Evolutionary conservation across 805 yeast genomes (phyloP).

Genomic region (Barnettozyma populi): DNA sequence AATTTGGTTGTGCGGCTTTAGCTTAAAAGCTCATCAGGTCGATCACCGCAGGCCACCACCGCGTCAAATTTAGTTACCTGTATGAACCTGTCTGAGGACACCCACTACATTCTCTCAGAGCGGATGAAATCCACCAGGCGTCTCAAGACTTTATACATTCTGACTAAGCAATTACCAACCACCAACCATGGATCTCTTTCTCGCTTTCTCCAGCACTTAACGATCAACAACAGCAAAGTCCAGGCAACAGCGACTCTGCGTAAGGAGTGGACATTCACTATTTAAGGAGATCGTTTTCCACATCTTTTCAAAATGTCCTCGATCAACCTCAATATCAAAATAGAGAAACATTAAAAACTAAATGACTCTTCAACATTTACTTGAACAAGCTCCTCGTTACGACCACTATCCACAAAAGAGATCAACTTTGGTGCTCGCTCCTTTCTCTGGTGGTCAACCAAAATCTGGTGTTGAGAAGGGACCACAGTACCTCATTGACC

Average conservation of each 20-base stretch:
- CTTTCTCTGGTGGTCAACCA: slow-evolving; percentile 95
- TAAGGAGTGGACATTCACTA: not conserved
- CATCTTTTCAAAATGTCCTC: not conserved
- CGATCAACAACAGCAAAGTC: slow-evolving; percentile 4
- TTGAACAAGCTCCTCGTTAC: slow-evolving; percentile 30
- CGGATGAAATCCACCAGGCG: too few relatives aligned
- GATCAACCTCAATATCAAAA: not conserved
- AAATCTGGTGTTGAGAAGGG: slow-evolving; percentile 92
- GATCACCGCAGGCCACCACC: too few relatives aligned
- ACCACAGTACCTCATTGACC: slow-evolving; percentile 71
- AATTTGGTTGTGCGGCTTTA: too few relatives aligned
- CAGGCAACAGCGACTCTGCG: slow-evolving; percentile 1
- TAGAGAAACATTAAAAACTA: not conserved
- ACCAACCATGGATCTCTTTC: not conserved
- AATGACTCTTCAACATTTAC: not conserved
- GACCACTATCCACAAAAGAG: slow-evolving; percentile 49
- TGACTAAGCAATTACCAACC: not conserved
- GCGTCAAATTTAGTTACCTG: too few relatives aligned
- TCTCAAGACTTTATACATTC: too few relatives aligned
- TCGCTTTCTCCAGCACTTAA: slow-evolving; percentile 3
- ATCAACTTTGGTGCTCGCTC: slow-evolving; percentile 77
- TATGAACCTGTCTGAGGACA: too few relatives aligned
- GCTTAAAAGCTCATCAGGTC: too few relatives aligned
- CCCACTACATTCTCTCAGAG: too few relatives aligned
- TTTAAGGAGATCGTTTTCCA: not conserved